phyloP scores from a whole-genome alignment of 1,284 basidiomycete species.

The Cystobasidium slooffiae region DNA sequence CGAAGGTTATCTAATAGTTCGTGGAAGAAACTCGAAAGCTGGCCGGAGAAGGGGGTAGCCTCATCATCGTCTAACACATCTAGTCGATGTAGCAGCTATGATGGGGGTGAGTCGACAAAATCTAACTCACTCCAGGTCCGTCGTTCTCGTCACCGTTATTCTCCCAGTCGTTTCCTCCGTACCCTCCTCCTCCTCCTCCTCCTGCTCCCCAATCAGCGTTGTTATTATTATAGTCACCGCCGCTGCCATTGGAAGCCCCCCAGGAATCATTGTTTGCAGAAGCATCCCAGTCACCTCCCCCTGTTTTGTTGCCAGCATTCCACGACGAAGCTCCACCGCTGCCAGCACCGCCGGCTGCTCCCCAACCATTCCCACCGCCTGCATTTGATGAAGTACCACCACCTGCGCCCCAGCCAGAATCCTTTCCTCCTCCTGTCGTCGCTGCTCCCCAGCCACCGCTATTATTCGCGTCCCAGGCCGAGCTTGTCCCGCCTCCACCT shows the following conservation, averaged over 20 bases:
- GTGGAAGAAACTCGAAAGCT: too few species aligned
- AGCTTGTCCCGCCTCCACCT: not conserved
- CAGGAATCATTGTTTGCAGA: slow-evolving; percentile 5
- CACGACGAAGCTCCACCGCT: not conserved
- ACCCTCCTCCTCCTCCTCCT: not conserved
- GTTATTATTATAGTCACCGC: slow-evolving; percentile 5
- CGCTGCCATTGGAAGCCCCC: not conserved
- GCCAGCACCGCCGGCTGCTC: not conserved
- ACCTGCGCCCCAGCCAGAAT: not conserved
- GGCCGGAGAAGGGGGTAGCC: not conserved
- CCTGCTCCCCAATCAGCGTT: not conserved
- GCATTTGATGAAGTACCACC: not conserved
- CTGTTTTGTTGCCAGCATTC: slow-evolving; percentile 1
- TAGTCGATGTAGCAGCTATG: not conserved
- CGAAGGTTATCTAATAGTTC: too few species aligned
- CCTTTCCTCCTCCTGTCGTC: slow-evolving; percentile 13
- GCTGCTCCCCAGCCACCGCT: slow-evolving; percentile 3
- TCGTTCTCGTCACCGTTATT: slow-evolving; percentile 15
- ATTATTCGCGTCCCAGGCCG: not conserved
- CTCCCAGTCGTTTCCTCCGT: not conserved
- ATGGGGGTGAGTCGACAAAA: not conserved
- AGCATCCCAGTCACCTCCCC: too few species aligned
- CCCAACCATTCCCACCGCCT: not conserved
- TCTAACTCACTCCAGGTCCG: not conserved
- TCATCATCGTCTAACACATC: not conserved